Base-by-base conservation (phyloP, 2,329 filamentous ascomycete genomes). In the Xylariaceae sp. region DNA sequence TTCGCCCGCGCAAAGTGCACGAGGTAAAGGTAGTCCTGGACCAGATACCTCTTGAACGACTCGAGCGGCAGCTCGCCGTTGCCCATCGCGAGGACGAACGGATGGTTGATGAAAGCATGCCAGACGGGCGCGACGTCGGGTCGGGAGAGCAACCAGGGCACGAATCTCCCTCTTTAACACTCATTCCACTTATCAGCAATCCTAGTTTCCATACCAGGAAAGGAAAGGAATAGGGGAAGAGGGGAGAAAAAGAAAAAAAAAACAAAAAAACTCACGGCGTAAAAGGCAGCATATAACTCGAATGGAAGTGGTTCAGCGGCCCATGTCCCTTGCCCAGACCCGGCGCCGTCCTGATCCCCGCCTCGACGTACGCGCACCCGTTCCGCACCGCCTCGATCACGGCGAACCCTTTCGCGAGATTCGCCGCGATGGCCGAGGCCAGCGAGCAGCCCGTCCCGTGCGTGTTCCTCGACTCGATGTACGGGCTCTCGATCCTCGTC, bases 391-490 rank as follows among this genome's bases (percentile, higher is more conserved):
- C 78, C 29, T 68, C 59, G 1, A 70, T 61, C 1, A 85, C 67
- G 5, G 69, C 63, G 34, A 74, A 57, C 0, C 79, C 81, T 36
- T 67, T 73, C 11, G 83, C 72, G 6, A 89, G 61, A 44, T 85
- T 83, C n/a, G 81, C 82, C 2, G 85, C 80, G 52, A 89, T 85
- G 3, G 85, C 83, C 45, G 85, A 95, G 28, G 92, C 92, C 43
- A 97, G 73, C 8, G 88, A 94, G 58, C 92, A 98, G 3, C 92
- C 92, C 0, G 92, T 97, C 1, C 92, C 92, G 55, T 98, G 92
- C 0, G 90, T 97, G 56, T 90, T 90, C 43, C 71, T 82, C 7
- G 83, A 88, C 8, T 71, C 64, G 46, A 87, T 71, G 56, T 84
- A 96, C 4, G 72, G 70, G 27, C 78, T 85, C 60, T 88, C 74